These are phyloP conservation scores for Taphrina deformans DNA, from an alignment of 1,139 yeast genomes.

Conservation along the genomic window DNA sequence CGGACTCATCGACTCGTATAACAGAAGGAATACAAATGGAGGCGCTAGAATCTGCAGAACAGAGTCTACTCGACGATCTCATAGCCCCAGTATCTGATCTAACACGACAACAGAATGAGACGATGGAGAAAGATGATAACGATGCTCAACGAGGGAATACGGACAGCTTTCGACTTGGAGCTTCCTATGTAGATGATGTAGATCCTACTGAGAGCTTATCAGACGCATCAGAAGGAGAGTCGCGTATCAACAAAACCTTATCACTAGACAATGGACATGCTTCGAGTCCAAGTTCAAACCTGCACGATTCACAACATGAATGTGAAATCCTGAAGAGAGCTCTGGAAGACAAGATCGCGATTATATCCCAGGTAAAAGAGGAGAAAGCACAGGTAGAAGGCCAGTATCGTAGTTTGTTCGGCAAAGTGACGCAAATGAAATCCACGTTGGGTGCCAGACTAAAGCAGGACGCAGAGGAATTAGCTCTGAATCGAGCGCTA, in stretches of 20 bases:
- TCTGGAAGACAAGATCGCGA: background rate
- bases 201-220: too few species aligned
- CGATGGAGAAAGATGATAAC: too few species aligned
- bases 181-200: too few species aligned
- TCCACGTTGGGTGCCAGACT: constrained; percentile 71
- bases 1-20: background rate
- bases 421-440: constrained; percentile 77
- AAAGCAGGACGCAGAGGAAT: constrained; percentile 50
- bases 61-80: background rate
- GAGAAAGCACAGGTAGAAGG: constrained; percentile 64
- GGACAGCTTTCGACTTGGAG: too few species aligned
- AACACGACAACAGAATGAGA: too few species aligned
- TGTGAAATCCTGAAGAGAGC: background rate
- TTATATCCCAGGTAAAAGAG: constrained; percentile 39
- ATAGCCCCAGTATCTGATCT: too few species aligned
- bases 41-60: background rate
- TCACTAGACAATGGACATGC: too few species aligned
- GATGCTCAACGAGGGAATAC: too few species aligned
- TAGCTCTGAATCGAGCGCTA: constrained; percentile 41
- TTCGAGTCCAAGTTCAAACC: background rate
- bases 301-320: background rate
- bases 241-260: too few species aligned
- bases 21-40: background rate
- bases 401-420: constrained; percentile 72
- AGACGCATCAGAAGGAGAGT: too few species aligned